Evolutionary conservation across 805 yeast genomes (phyloP).

Genomic region (Cyberlindnera mississippiensis): DNA sequence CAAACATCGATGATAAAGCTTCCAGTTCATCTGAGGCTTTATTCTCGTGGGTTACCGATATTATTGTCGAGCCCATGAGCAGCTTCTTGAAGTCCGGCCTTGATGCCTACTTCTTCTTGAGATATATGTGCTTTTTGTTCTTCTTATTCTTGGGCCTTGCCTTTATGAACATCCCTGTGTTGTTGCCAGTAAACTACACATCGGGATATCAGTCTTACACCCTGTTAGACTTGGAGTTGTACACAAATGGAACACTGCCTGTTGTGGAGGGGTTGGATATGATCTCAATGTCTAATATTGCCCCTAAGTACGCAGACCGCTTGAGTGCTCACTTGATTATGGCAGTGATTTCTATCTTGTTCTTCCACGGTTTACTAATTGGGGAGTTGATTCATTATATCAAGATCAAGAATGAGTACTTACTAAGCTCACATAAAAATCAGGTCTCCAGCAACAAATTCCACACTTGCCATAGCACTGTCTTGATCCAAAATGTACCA

Average conservation of each 20-base stretch:
- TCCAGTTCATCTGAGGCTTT: constrained; percentile 38
- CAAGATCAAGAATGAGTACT: constrained; percentile 42
- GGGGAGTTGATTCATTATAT: constrained; percentile 53
- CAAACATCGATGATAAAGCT: constrained; percentile 36
- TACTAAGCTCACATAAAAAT: constrained; percentile 27
- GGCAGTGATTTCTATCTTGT: constrained; percentile 48
- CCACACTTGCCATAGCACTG: constrained; percentile 28
- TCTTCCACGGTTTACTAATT: constrained; percentile 53
- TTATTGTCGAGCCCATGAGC: constrained; percentile 37
- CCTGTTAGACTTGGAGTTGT: constrained; percentile 14
- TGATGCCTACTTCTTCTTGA: constrained; percentile 69
- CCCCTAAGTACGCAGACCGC: constrained; percentile 44
- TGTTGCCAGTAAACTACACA: constrained; percentile 57
- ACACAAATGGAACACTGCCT: constrained; percentile 25
- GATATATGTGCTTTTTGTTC: constrained; percentile 53
- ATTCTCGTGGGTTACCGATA: constrained; percentile 54
- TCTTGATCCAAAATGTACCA: constrained; percentile 48
- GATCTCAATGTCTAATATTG: constrained; percentile 68
- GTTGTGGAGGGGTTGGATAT: constrained; percentile 52
- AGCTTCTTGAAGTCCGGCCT: constrained; percentile 53
- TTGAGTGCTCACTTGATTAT: constrained; percentile 62
- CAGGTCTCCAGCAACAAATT: constrained; percentile 19
- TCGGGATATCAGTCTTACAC: constrained; percentile 29
- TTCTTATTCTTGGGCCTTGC: constrained; percentile 51
- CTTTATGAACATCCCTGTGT: constrained; percentile 48